Conservation (phyloP, 441 rosid species). For the Croton setiger region DNA sequence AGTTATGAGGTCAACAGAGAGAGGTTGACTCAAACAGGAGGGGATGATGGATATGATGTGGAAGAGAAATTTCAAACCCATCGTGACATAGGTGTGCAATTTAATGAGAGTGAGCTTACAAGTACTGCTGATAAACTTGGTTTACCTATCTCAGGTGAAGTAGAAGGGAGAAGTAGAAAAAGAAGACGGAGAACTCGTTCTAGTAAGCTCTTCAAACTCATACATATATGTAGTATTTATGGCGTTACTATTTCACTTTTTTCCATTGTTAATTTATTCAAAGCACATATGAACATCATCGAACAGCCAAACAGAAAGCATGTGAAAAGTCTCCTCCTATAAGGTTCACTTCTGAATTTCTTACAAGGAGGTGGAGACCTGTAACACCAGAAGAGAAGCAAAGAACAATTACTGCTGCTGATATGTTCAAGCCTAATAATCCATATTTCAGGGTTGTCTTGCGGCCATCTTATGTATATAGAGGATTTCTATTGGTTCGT, state of each 20-base stretch:
- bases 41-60: constrained; percentile 4
- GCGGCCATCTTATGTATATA: constrained; percentile 35
- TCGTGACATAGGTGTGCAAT: constrained; percentile 21
- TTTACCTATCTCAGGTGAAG: background rate
- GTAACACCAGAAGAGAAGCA: constrained; percentile 30
- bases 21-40: background rate
- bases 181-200: constrained; percentile 21
- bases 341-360: constrained; percentile 9
- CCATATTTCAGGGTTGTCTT: constrained; percentile 40
- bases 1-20: constrained; percentile 9
- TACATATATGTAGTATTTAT: background rate
- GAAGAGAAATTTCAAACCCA: constrained; percentile 12
- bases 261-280: constrained; percentile 9
- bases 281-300: constrained; percentile 14
- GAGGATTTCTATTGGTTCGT: constrained; percentile 36
- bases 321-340: constrained; percentile 9
- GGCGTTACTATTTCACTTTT: constrained; percentile 12
- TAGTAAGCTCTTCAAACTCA: constrained; percentile 23
- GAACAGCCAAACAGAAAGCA: background rate
- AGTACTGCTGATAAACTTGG: constrained; percentile 15
- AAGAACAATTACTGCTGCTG: constrained; percentile 26
- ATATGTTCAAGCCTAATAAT: constrained; percentile 28
- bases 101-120: constrained; percentile 15
- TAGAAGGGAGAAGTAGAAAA: constrained; percentile 16
- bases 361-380: constrained; percentile 25